Evolutionary conservation across 306 rosid genomes (phyloP).

Genomic region (Cicer arietinum): DNA sequence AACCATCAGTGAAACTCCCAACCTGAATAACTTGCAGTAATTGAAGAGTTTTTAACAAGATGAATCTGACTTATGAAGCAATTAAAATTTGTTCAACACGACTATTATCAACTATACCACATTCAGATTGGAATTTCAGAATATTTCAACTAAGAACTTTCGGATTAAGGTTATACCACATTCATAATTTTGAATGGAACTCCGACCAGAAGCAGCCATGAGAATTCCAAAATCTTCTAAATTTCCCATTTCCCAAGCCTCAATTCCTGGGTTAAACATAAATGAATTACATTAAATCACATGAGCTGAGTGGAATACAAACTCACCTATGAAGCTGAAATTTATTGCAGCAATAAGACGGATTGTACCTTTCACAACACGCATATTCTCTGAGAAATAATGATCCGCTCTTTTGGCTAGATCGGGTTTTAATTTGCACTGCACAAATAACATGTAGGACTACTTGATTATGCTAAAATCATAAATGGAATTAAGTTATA

Average conservation of each 20-base stretch:
- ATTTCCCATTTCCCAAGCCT: conserved; percentile 83
- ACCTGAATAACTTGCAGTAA: conserved; percentile 10
- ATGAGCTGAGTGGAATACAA: conserved; percentile 22
- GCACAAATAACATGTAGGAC: conserved; percentile 39
- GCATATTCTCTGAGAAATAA: conserved; percentile 87
- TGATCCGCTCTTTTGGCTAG: conserved; percentile 91
- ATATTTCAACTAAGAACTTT: conserved; percentile 18
- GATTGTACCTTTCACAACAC: conserved; percentile 74
- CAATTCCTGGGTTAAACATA: conserved; percentile 66
- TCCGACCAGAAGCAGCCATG: conserved; percentile 82
- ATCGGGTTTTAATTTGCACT: conserved; percentile 63
- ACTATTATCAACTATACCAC: conserved; percentile 2
- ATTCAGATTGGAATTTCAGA: conserved; percentile 16
- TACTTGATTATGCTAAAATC: conserved; percentile 33
- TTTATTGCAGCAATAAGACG: conserved; percentile 22
- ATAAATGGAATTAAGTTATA: conserved; percentile 30
- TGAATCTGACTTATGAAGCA: conserved; percentile 13
- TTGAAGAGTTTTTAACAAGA: conserved; percentile 15
- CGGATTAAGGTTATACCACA: conserved; percentile 67
- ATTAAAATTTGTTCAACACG: conserved; percentile 14
- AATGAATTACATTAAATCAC: conserved; percentile 33
- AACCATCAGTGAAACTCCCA: conserved; percentile 9
- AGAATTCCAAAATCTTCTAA: conserved; percentile 81
- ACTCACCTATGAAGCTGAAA: conserved; percentile 26
- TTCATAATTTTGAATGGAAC: conserved; percentile 91